Evolutionary conservation across 106 monocot species (phyloP).

Genomic region (Xerophyta viscosa): DNA sequence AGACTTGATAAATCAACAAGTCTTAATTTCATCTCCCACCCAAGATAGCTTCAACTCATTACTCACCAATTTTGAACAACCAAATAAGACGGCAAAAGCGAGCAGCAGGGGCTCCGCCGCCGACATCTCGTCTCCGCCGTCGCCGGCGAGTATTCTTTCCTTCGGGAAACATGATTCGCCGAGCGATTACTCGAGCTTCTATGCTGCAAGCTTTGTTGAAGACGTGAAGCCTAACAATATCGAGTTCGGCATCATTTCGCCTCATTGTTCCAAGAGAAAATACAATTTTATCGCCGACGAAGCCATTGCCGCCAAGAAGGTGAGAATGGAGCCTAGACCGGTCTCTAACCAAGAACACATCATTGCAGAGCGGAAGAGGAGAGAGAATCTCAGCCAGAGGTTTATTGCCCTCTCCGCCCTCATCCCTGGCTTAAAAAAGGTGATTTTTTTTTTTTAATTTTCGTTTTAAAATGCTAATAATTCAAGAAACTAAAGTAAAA

Average conservation of each 20-base stretch:
- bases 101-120: no score
- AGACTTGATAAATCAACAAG: no score
- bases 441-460: conserved; percentile 9
- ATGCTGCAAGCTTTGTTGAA: conserved; percentile 5
- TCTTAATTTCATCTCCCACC: no score
- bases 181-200: conserved; percentile 4
- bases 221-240: conserved; percentile 35
- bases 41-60: no score
- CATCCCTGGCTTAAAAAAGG: conserved; percentile 80
- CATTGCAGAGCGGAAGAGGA: conserved; percentile 74
- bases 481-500: no score
- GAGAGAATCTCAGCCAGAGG: conserved; percentile 79
- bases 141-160: conserved; percentile 33
- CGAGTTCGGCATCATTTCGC: conserved; percentile 4
- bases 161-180: conserved; percentile 25
- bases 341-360: conserved; percentile 56
- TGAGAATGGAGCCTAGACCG: conserved; percentile 4
- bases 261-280: conserved; percentile 12
- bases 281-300: conserved; percentile 1
- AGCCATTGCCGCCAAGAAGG: conserved; percentile 6
- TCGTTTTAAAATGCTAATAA: no score
- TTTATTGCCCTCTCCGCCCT: conserved; percentile 72
- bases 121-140: no score
- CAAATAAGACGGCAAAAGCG: no score
- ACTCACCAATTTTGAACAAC: no score